Base-by-base conservation (phyloP, 805 yeast genomes). In the Metschnikowia vanudenii region DNA sequence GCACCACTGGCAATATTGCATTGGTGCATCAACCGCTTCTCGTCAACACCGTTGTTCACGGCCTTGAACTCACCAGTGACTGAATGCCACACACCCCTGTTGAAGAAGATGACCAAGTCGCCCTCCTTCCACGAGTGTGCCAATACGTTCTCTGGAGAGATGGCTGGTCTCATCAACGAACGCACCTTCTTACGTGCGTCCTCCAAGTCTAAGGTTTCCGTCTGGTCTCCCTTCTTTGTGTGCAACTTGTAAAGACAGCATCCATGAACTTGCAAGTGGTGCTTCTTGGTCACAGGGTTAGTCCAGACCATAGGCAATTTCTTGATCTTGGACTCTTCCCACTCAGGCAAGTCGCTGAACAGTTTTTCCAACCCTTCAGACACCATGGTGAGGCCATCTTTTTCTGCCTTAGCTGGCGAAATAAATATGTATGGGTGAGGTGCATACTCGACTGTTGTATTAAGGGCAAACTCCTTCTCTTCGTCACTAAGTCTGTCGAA, bases 391-490 rank as follows among this genome's bases (percentile, higher is more conserved):
- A 89, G 75, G 5, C 96, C 96, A 64, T 88, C 96, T 29, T 84
- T 78, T 9, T 94, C 85, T 34, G 96, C 96, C 49, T 74, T 79
- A 31, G 95, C 88, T 12, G 85, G 81, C 4, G 88, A 80, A 52
- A 89, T 89, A 65, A 78, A 88, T 48, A 89, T 89, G 67, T 88
- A 89, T 36, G 96, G 96, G 64, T 89, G 96, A 33, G 96, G 96
- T 14, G 96, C 96, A 63, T 89, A 89, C 38, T 83, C 88, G 18
- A 89, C 92, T 3, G 81, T 82, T n/a, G 95, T 84, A 60, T 77
- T 75, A 49, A 88, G 73, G 2, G 91, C 96, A 53, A 82, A 75
- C 51, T 84, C 71, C 65, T 88, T 79, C 51, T 88, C 94, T 60
- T 84, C 88, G 4, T 75, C 80, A 8, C 83, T 73, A 44, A 89